phyloP scores from a whole-genome alignment of 2,329 filamentous ascomycete species.

The Hymenoscyphus albidus region DNA sequence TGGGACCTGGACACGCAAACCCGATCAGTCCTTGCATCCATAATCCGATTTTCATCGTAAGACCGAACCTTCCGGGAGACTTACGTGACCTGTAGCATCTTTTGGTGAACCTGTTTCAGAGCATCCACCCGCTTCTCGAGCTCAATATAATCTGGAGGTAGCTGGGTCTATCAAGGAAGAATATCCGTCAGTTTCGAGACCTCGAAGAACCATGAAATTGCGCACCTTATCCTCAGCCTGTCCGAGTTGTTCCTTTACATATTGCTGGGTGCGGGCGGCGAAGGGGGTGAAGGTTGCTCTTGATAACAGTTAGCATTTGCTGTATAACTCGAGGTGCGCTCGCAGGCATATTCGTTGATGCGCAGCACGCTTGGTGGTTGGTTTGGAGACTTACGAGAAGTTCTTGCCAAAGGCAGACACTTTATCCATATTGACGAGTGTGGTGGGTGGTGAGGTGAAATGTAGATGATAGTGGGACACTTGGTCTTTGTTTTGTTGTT shows the following conservation, averaged over 20 bases:
- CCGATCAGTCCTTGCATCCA: neutral
- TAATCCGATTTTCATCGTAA: neutral
- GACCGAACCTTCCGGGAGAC: slow-evolving; percentile 31
- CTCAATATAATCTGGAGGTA: slow-evolving; percentile 95
- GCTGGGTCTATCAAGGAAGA: slow-evolving; percentile 67
- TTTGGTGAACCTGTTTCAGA: slow-evolving; percentile 93
- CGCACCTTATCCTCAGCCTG: slow-evolving; percentile 87
- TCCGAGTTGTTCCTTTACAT: slow-evolving; percentile 95
- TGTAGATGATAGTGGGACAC: slow-evolving; percentile 14
- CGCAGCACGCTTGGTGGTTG: neutral
- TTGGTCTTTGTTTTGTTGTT: slow-evolving; percentile 4
- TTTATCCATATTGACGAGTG: slow-evolving; percentile 56
- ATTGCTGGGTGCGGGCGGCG: slow-evolving; percentile 90
- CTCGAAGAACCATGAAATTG: slow-evolving; percentile 1
- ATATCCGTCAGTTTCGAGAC: slow-evolving; percentile 11
- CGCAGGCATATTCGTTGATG: slow-evolving; percentile 18
- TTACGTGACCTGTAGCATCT: slow-evolving; percentile 94
- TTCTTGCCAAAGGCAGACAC: slow-evolving; percentile 68
- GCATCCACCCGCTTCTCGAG: slow-evolving; percentile 98
- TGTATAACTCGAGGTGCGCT: slow-evolving; percentile 32
- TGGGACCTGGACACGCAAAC: slow-evolving; percentile 60
- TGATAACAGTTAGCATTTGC: slow-evolving; percentile 42
- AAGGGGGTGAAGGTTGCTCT: slow-evolving; percentile 88
- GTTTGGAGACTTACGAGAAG: slow-evolving; percentile 51
- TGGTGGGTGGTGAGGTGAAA: neutral